phyloP scores from a whole-genome alignment of 2,329 filamentous ascomycete genomes.

The Coniochaeta prunicola region DNA sequence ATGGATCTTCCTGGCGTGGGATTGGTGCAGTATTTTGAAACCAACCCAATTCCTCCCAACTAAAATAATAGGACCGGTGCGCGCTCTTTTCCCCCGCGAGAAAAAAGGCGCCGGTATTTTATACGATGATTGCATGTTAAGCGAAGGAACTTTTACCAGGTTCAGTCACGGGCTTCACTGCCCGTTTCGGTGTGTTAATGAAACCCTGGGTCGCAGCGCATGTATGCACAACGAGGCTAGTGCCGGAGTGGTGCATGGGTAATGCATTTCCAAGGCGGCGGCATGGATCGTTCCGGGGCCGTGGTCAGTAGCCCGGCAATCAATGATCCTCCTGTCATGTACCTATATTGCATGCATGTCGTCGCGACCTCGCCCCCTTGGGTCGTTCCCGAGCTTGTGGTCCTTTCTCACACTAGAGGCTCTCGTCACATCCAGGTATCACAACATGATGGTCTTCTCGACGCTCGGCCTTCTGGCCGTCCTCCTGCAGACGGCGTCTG shows the following conservation, averaged over 20 bases:
- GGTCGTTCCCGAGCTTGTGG: neutral
- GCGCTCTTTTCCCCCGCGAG: too few species aligned
- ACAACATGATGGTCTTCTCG: neutral
- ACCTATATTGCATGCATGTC: neutral
- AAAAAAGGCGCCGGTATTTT: too few species aligned
- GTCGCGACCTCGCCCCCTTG: neutral
- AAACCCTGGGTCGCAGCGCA: neutral
- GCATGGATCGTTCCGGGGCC: neutral
- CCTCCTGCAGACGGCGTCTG: neutral
- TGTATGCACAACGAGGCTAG: neutral
- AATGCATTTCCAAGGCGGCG: neutral
- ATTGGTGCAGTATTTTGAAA: too few species aligned
- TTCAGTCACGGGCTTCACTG: neutral
- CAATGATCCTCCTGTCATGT: neutral
- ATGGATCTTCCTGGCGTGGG: too few species aligned
- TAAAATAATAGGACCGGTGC: too few species aligned
- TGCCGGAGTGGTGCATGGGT: neutral
- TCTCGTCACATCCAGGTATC: neutral
- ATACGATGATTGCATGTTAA: neutral
- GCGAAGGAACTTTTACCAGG: neutral
- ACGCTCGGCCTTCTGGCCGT: neutral
- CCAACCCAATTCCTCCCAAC: too few species aligned
- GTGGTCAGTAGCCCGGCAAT: too few species aligned
- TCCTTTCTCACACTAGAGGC: neutral
- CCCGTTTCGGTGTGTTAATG: neutral